A percentile compares a stretch with the other conserved stretches of the same genome.
Conservation (phyloP, 1,139 yeast genomes). For the Diutina rugosa region DNA sequence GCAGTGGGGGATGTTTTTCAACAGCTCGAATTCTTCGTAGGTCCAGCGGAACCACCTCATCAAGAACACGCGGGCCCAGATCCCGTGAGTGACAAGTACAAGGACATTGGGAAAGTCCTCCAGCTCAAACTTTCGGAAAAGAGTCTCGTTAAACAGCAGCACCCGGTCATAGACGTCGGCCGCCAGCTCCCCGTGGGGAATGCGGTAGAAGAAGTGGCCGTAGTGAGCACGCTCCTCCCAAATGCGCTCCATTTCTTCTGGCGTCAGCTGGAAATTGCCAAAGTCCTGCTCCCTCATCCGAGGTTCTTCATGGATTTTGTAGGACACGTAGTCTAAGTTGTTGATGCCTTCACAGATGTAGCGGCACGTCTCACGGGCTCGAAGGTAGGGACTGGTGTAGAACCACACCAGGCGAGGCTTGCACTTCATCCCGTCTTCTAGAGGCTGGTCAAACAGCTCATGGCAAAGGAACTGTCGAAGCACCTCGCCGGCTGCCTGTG, state of each 20-base stretch:
- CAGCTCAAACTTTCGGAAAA: conserved; percentile 64
- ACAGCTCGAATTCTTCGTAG: conserved; percentile 74
- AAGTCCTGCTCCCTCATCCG: conserved; percentile 89
- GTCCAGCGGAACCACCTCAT: conserved; percentile 94
- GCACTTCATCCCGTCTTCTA: conserved; percentile 8
- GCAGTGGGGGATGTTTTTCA: conserved; percentile 77
- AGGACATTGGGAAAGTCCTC: conserved; percentile 60
- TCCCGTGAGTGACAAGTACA: conserved; percentile 83
- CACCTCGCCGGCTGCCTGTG: conserved; percentile 52
- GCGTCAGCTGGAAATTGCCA: conserved; percentile 77
- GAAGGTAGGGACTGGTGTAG: conserved; percentile 71
- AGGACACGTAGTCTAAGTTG: conserved; percentile 33
- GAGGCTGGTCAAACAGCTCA: conserved; percentile 17
- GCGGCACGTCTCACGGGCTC: conserved; percentile 74
- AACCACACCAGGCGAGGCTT: conserved; percentile 28
- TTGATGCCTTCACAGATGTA: conserved; percentile 51
- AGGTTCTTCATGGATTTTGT: conserved; percentile 68
- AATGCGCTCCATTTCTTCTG: conserved; percentile 63
- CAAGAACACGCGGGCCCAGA: conserved; percentile 82
- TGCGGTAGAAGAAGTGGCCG: conserved; percentile 85
- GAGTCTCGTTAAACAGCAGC: conserved; percentile 77
- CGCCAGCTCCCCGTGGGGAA: conserved; percentile 90
- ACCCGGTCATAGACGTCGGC: conserved; percentile 91
- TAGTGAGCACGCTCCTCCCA: conserved; percentile 79
- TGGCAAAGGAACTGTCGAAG: conserved; percentile 32